Conservation (phyloP, 768 basidiomycete species). For the Lentinula lateritia region DNA sequence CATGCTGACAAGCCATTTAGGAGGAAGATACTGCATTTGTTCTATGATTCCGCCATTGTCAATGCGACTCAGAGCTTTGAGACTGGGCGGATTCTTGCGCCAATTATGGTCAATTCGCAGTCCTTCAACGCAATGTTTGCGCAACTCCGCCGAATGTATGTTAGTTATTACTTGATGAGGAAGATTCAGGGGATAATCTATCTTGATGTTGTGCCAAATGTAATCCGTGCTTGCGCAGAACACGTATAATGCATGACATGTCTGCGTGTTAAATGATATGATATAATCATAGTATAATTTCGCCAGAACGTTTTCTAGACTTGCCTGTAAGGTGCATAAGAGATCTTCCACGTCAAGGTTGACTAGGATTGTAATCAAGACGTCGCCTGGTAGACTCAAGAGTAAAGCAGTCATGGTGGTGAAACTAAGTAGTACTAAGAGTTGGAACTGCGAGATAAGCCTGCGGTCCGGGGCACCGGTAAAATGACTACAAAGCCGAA, state of each 20-base stretch:
- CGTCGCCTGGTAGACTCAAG: conserved; percentile 35
- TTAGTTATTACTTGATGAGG: conserved; percentile 25
- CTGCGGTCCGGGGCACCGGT: not conserved
- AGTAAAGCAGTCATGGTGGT: conserved; percentile 15
- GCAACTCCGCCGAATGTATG: conserved; percentile 36
- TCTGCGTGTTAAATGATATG: conserved; percentile 27
- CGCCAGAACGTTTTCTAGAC: conserved; percentile 3
- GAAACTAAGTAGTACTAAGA: not conserved
- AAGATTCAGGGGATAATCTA: conserved; percentile 39
- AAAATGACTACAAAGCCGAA: conserved; percentile 7
- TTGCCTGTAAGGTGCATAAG: conserved; percentile 44
- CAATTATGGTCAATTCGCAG: conserved; percentile 49
- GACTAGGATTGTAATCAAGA: conserved; percentile 32
- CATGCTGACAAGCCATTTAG: conserved; percentile 42
- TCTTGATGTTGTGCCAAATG: conserved; percentile 44
- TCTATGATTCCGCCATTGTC: conserved; percentile 32
- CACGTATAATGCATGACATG: conserved; percentile 56
- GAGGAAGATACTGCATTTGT: conserved; percentile 41
- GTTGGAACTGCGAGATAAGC: conserved; percentile 2
- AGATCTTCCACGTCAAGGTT: conserved; percentile 33
- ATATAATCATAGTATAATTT: not conserved
- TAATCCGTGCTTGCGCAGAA: conserved; percentile 41
- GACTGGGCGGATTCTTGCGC: conserved; percentile 28
- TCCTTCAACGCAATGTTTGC: conserved; percentile 34
- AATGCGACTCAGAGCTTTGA: conserved; percentile 32